Base-by-base conservation (phyloP, 2,329 filamentous ascomycete species). In the Aspergillus cejpii region DNA sequence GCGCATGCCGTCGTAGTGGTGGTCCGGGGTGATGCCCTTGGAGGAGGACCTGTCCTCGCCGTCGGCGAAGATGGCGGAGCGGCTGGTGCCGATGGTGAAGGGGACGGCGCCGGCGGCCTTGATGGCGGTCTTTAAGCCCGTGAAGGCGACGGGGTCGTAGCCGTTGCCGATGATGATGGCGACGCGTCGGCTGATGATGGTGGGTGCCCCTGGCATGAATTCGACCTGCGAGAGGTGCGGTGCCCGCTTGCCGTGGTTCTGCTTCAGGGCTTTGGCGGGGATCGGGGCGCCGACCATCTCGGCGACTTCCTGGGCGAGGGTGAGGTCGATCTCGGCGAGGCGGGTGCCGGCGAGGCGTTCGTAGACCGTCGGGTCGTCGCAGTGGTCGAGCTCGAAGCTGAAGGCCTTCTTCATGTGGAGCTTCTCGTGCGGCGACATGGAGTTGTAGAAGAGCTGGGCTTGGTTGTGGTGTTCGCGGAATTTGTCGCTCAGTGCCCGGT, bases 101-200 rank as follows among this genome's bases (percentile, higher is more conserved):
- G 85, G 81, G 1, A 87, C 69, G 1, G 85, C 86, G 2, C 76
- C 70, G 1, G 78, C 78, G 0, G 79, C 77, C 5, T 73, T 74
- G 3, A 89, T 62, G 0, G 81, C 81, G 0, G 74, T 74, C 46
- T 83, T 80, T 21, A 89, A 77, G 5, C 78, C 80, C 17, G 75
- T 74, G 61, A 86, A 88, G 3, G 81, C 76, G 1, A 76, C 57
- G 1, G 76, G 63, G 53, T 92, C 85, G 59, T 83, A 92, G 1
- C 86, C 86, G 49, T 92, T 86, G 2, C 81, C 85, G 19, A 92
- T 78, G 12, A 92, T 72, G 55, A 92, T 83, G 10, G 84, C 85
- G 3, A 92, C 74, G 28, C 83, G 79, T 1, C 87, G 83, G 1
- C 80, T 80, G 1, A 74, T 78, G 51, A 92, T 87, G 0, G 80